phyloP scores from a whole-genome alignment of 2,329 filamentous ascomycete genomes.

The Aspergillus luchuensis region DNA sequence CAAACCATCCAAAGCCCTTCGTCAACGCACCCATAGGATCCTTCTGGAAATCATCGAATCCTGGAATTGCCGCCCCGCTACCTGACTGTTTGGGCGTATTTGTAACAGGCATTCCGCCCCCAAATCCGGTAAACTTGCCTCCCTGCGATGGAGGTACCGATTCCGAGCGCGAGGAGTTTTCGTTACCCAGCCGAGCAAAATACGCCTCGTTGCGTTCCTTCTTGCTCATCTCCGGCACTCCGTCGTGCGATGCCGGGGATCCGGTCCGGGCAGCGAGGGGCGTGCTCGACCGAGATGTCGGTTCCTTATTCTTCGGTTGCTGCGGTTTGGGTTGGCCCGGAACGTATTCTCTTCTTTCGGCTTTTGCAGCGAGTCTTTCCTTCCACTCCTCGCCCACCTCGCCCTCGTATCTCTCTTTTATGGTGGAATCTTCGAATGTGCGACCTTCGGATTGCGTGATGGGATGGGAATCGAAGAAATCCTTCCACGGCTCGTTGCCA shows the following conservation, averaged over 20 bases:
- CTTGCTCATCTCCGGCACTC: conserved; percentile 48
- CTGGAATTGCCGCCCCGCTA: conserved; percentile 48
- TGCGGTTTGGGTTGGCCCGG: conserved; percentile 63
- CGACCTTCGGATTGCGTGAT: conserved; percentile 67
- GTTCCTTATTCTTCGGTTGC: conserved; percentile 34
- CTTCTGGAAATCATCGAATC: conserved; percentile 84
- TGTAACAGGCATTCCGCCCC: conserved; percentile 67
- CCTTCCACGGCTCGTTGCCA: conserved; percentile 83
- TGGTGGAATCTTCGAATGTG: conserved; percentile 82
- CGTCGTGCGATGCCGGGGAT: conserved; percentile 30
- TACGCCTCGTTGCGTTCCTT: conserved; percentile 79
- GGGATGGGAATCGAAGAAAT: conserved; percentile 77
- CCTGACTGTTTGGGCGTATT: conserved; percentile 32
- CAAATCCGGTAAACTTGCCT: conserved; percentile 90
- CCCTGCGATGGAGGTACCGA: conserved; percentile 82
- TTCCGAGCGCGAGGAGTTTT: conserved; percentile 76
- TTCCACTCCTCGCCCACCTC: conserved; percentile 95
- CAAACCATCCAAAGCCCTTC: conserved; percentile 94
- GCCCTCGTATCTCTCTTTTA: conserved; percentile 85
- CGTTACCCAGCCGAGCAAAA: conserved; percentile 80
- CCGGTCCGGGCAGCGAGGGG: conserved; percentile 24
- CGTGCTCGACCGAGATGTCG: conserved; percentile 36
- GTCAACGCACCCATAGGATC: conserved; percentile 86
- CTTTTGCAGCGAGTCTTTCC: conserved; percentile 81
- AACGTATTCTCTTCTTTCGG: conserved; percentile 85